Evolutionary conservation across 2,329 filamentous ascomycete species (phyloP).

Genomic region (Canariomyces notabilis): DNA sequence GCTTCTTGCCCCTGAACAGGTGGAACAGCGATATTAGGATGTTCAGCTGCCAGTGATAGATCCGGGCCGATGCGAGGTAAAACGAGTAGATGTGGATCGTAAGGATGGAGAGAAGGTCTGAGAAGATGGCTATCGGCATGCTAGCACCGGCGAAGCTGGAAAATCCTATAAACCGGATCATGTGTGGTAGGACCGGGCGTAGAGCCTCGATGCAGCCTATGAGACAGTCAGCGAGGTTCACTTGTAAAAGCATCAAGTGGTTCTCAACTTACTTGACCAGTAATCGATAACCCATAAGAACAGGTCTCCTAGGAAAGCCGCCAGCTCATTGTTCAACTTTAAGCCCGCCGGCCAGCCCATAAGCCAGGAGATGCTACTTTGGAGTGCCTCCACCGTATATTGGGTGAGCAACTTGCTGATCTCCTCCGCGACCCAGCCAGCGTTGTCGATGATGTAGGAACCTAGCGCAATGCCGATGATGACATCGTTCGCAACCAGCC

Average conservation of each 20-base stretch:
- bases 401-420: conserved; percentile 70
- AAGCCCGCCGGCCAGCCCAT: conserved; percentile 94
- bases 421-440: conserved; percentile 72
- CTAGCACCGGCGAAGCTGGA: conserved; percentile 94
- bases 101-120: conserved; percentile 82
- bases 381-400: conserved; percentile 85
- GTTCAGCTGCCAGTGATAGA: conserved; percentile 97
- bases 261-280: conserved; percentile 67
- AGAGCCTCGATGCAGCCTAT: conserved; percentile 72
- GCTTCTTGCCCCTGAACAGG: conserved; percentile 95
- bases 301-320: conserved; percentile 87
- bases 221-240: conserved; percentile 24
- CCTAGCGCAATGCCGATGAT: conserved; percentile 97
- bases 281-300: conserved; percentile 99
- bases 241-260: neutral
- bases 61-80: conserved; percentile 92
- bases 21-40: conserved; percentile 98
- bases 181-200: conserved; percentile 71
- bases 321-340: conserved; percentile 91
- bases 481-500: conserved; percentile 97
- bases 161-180: conserved; percentile 90
- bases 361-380: conserved; percentile 87
- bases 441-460: conserved; percentile 95
- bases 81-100: conserved; percentile 98
- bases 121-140: conserved; percentile 94